Evolutionary conservation across 2,329 filamentous ascomycete genomes (phyloP).

Genomic region (Neurospora sp.): DNA sequence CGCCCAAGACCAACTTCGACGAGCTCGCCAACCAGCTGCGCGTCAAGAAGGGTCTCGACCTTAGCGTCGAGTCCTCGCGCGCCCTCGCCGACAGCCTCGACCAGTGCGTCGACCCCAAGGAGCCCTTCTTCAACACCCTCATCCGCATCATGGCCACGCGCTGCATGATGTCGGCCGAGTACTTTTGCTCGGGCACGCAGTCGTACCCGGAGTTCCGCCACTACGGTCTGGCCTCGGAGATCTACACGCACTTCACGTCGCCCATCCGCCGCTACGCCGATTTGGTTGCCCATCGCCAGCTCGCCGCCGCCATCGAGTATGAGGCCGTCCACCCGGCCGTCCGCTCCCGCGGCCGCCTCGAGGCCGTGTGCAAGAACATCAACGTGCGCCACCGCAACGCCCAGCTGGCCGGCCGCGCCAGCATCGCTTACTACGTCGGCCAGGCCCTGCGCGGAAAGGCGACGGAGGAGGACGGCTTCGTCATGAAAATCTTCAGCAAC

Average conservation of each 20-base stretch:
- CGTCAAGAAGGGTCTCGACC: constrained; percentile 70
- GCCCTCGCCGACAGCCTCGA: constrained; percentile 93
- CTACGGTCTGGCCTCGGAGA: constrained; percentile 90
- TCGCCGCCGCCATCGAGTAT: constrained; percentile 91
- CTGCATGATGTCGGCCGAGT: constrained; percentile 99
- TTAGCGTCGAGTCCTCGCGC: constrained; percentile 77
- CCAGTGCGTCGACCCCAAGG: constrained; percentile 62
- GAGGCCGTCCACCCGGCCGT: constrained; percentile 74
- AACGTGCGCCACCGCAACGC: constrained; percentile 96
- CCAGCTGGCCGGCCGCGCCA: constrained; percentile 86
- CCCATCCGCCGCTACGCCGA: constrained; percentile 98
- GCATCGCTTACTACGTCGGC: constrained; percentile 95
- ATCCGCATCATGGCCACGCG: constrained; percentile 95
- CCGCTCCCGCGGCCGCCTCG: constrained; percentile 73
- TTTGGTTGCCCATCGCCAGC: constrained; percentile 83
- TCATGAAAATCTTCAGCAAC: constrained; percentile 96
- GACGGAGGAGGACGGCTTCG: constrained; percentile 80
- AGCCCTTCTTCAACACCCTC: constrained; percentile 97
- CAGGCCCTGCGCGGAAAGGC: constrained; percentile 77
- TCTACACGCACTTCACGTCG: constrained; percentile 98
- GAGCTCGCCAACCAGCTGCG: constrained; percentile 85
- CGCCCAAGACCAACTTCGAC: constrained; percentile 94
- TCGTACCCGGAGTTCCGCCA: constrained; percentile 91
- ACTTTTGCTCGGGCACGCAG: constrained; percentile 91
- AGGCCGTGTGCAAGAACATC: constrained; percentile 96